Percentiles rank a stretch among this genome's conserved stretches.
Evolutionary conservation across 179 eudicot species (phyloP).

Genomic region (Carnegiea gigantea): DNA sequence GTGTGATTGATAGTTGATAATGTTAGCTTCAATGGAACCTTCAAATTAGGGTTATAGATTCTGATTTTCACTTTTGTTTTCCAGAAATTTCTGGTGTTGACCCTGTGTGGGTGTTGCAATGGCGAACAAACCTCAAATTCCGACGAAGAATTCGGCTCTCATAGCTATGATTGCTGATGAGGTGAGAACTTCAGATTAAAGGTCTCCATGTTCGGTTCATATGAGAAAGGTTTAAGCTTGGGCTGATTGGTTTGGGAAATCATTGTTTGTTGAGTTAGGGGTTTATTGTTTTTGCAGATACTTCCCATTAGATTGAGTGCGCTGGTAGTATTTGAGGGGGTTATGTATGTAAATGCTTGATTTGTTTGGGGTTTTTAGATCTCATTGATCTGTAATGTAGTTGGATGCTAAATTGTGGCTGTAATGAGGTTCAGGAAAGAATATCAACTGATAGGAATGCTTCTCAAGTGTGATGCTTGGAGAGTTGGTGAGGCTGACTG

Average conservation of each 20-base stretch:
- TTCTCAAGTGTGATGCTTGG: not conserved
- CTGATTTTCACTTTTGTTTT: not conserved
- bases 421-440: not conserved
- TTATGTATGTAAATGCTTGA: not conserved
- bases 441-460: not conserved
- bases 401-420: not conserved
- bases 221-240: not conserved
- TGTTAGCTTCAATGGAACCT: not conserved
- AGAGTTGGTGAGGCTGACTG: not conserved
- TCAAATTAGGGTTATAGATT: not conserved
- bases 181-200: constrained; percentile 32
- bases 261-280: not conserved
- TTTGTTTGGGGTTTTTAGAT: not conserved
- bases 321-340: not conserved
- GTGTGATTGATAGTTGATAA: not conserved
- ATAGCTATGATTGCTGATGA: constrained; percentile 92
- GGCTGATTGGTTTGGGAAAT: not conserved
- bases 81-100: constrained; percentile 17
- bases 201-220: not conserved
- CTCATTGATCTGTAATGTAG: not conserved
- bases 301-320: not conserved
- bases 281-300: not conserved
- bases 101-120: constrained; percentile 30
- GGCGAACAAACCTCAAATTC: constrained; percentile 70
- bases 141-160: constrained; percentile 71